These are phyloP conservation scores for Candida neerlandica DNA, from an alignment of 1,139 yeast genomes.

Conservation along the genomic window DNA sequence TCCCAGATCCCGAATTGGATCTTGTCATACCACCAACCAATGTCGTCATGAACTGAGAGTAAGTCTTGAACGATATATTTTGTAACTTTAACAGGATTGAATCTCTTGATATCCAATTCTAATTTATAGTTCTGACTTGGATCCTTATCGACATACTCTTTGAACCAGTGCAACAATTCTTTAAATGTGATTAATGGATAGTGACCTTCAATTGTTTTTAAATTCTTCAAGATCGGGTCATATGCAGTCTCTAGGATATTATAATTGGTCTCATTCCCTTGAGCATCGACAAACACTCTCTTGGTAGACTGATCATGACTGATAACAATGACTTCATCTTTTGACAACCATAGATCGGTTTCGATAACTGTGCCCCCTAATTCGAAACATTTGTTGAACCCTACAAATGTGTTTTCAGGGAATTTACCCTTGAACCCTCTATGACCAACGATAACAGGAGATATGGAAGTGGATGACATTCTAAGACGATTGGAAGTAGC, in stretches of 20 bases:
- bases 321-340: conserved; percentile 72
- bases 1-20: conserved; percentile 86
- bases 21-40: conserved; percentile 65
- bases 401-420: conserved; percentile 79
- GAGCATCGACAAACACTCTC: conserved; percentile 58
- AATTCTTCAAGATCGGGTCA: conserved; percentile 42
- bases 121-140: conserved; percentile 33
- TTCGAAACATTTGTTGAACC: conserved; percentile 70
- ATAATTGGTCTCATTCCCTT: conserved; percentile 43
- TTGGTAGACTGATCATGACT: conserved; percentile 70
- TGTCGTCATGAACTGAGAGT: conserved; percentile 47
- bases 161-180: conserved; percentile 63
- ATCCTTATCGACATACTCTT: conserved; percentile 32
- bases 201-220: conserved; percentile 57
- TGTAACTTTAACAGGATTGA: conserved; percentile 63
- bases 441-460: conserved; percentile 45
- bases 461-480: conserved; percentile 10
- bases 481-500: not conserved
- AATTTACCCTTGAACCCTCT: conserved; percentile 59
- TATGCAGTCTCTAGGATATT: conserved; percentile 44
- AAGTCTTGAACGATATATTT: conserved; percentile 55
- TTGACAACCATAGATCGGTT: conserved; percentile 79
- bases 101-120: conserved; percentile 82
- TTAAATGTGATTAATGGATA: conserved; percentile 64
- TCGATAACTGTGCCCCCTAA: conserved; percentile 76